Conservation (phyloP, 768 basidiomycete genomes). For the Hebeloma cylindrosporum region DNA sequence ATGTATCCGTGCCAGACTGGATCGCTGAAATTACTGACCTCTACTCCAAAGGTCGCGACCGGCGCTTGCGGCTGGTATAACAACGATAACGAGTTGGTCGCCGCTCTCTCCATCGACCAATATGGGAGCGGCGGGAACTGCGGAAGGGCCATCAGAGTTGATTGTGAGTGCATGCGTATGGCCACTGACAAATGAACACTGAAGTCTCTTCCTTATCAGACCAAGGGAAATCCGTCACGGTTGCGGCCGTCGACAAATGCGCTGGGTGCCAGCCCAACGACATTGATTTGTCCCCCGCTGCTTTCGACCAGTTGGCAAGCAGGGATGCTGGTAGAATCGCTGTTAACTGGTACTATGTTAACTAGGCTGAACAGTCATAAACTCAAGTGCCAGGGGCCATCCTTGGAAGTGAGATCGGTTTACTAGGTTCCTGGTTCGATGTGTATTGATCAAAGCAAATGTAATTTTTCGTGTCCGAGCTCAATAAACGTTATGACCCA, state of each 20-base stretch:
- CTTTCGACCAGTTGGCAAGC: background rate
- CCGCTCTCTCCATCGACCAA: conserved; percentile 22
- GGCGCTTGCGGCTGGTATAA: conserved; percentile 26
- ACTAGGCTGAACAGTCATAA: background rate
- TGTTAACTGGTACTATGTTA: background rate
- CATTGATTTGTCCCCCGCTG: background rate
- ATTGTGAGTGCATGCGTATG: conserved; percentile 20
- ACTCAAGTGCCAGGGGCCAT: no score
- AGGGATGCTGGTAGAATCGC: background rate
- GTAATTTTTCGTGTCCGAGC: no score
- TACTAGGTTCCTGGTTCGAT: no score
- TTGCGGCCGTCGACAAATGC: background rate
- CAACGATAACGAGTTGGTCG: conserved; percentile 22
- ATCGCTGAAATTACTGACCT: no score
- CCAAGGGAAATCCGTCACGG: background rate
- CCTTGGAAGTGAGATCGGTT: background rate
- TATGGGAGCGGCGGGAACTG: conserved; percentile 23
- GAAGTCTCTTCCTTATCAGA: no score
- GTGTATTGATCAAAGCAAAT: no score
- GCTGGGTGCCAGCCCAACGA: background rate
- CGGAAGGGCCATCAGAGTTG: conserved; percentile 23
- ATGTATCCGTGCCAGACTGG: no score
- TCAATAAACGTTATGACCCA: no score
- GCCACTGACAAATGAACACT: no score
- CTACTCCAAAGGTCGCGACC: no score